Evolutionary conservation across 371 early-diverging fungal species (phyloP).

Genomic region (Basidiobolus meristosporus): DNA sequence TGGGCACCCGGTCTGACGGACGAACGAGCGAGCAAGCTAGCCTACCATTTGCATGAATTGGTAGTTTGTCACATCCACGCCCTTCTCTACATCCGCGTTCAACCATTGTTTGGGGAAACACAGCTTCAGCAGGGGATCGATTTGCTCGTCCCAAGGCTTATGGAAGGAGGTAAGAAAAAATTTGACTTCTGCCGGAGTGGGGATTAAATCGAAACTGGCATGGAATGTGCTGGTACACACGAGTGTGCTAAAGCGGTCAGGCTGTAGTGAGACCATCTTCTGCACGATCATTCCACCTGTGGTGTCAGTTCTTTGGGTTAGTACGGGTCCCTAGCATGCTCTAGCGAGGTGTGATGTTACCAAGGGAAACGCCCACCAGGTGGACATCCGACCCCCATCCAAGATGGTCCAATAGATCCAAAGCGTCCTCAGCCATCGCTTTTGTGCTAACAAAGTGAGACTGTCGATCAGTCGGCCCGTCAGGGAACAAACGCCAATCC

Average conservation of each 20-base stretch:
- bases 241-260: neutral
- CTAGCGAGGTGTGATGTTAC: constrained; percentile 45
- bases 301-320: constrained; percentile 5
- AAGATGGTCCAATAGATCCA: constrained; percentile 32
- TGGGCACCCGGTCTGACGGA: no score
- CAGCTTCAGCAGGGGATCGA: no score
- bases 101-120: no score
- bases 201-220: neutral
- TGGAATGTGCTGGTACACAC: neutral
- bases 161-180: neutral
- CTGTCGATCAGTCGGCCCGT: neutral
- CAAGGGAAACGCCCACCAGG: constrained; percentile 57
- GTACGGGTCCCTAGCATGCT: constrained; percentile 18
- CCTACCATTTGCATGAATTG: no score
- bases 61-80: no score
- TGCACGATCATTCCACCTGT: neutral
- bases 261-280: neutral
- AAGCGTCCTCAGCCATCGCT: constrained; percentile 48
- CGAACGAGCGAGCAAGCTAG: no score
- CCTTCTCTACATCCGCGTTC: no score
- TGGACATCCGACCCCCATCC: constrained; percentile 38
- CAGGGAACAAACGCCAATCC: neutral
- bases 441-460: constrained; percentile 22
- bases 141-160: no score
- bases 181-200: neutral